Evolutionary conservation across 169 alveolate genomes (phyloP).

Genomic region (Theileria equi): DNA sequence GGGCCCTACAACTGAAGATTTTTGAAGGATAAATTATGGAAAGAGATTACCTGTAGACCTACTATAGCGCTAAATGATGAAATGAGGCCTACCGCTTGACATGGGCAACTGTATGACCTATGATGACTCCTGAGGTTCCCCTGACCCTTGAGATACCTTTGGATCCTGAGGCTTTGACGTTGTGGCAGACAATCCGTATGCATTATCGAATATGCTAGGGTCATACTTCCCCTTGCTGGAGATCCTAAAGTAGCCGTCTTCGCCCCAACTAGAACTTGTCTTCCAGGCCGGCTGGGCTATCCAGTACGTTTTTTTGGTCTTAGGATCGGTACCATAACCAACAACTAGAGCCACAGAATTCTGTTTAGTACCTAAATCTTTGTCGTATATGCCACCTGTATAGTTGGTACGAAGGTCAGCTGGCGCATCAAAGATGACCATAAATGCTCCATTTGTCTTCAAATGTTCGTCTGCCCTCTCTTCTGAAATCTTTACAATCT

Average conservation of each 20-base stretch:
- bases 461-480: slow-evolving; percentile 40
- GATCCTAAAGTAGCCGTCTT: slow-evolving; percentile 76
- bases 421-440: slow-evolving; percentile 83
- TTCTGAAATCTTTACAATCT: slow-evolving; percentile 4
- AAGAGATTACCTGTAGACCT: too few relatives aligned
- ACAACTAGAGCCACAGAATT: slow-evolving; percentile 74
- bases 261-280: slow-evolving; percentile 69
- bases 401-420: slow-evolving; percentile 77
- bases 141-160: too few relatives aligned
- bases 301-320: slow-evolving; percentile 64
- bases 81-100: too few relatives aligned
- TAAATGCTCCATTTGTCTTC: slow-evolving; percentile 69
- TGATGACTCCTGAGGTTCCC: too few relatives aligned
- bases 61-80: too few relatives aligned
- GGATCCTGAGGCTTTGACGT: too few relatives aligned
- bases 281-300: slow-evolving; percentile 80
- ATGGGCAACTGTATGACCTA: too few relatives aligned
- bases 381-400: slow-evolving; percentile 67
- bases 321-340: slow-evolving; percentile 72
- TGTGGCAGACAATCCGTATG: too few relatives aligned
- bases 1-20: too few relatives aligned
- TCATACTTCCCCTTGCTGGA: too few relatives aligned
- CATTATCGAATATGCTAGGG: too few relatives aligned
- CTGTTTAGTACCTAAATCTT: slow-evolving; percentile 66
- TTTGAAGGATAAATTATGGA: too few relatives aligned